Base-by-base conservation (phyloP, 257 asterid genomes). In the Petrea volubilis region DNA sequence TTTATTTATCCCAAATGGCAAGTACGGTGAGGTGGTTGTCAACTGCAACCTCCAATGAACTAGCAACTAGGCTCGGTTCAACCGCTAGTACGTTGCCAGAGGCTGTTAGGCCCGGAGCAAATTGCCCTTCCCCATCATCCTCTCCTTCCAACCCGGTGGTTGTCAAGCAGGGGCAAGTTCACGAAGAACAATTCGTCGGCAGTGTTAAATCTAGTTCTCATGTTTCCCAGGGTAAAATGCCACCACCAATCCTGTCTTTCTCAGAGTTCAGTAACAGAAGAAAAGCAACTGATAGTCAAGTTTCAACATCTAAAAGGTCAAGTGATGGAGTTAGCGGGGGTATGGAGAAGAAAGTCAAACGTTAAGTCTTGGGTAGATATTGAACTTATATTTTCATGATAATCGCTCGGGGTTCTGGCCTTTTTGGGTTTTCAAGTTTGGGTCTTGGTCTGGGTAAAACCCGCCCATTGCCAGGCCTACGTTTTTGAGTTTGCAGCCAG, bases 1-100 rank as follows among this genome's bases (percentile, higher is more conserved):
- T 87, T 77, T 94, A 94, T 80, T 80, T 88, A 74, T 94, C 98
- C 15, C 93, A 87, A 86, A 72, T 91, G 81, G 95, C 89, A 29
- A 89, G 96, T 67, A 84, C 79, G 2, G 80, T 81, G 56, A 83
- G 99, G 79, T 91, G 97, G 98, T 75, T 94, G 74, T 85, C 97
- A 29, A 79, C 91, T 7, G 96, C 90, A 14, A 83, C 71, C 63
- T 73, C 82, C 3, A 81, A 46, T 15, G 95, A 93, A 56, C 74
- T 91, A 52, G 60, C 78, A n/a, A 60, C 52, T 33, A 78, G 85
- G 78, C 82, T 93, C 36, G 78, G 86, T 29, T 69, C 49, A 56
- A 18, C 60, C 7, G 43, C 60, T 50, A 46, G 64, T 57, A 68
- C 72, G 31, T 49, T 68, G 43, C 7, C 73, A 6, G 84, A 77